Evolutionary conservation across 2,329 filamentous ascomycete genomes (phyloP).

Genomic region (Aureobasidium lini): DNA sequence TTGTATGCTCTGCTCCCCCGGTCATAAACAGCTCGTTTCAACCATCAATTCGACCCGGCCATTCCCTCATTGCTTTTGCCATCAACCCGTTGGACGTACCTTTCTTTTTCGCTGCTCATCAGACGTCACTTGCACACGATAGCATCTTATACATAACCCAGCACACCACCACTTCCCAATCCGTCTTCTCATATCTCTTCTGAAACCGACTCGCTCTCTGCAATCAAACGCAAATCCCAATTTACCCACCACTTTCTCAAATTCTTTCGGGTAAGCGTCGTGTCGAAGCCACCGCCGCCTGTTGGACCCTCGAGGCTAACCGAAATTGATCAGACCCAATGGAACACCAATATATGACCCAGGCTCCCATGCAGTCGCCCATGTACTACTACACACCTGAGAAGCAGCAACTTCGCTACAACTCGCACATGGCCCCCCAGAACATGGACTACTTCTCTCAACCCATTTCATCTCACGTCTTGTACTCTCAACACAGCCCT

Average conservation of each 20-base stretch:
- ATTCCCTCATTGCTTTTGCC: conserved; percentile 20
- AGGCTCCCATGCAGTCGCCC: conserved; percentile 56
- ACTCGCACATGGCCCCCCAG: conserved; percentile 43
- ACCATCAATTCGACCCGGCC: conserved; percentile 15
- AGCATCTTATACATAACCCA: conserved; percentile 10
- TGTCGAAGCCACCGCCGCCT: conserved; percentile 10
- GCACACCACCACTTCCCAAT: conserved; percentile 3
- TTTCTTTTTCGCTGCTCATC: conserved; percentile 8
- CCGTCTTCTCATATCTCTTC: conserved; percentile 5
- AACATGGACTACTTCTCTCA: conserved; percentile 33
- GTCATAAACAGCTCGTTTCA: conserved; percentile 12
- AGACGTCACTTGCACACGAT: conserved; percentile 9
- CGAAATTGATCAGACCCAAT: conserved; percentile 20
- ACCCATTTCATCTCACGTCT: conserved; percentile 14
- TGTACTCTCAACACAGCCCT: conserved; percentile 21
- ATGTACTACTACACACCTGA: conserved; percentile 88
- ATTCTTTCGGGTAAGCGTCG: conserved; percentile 11
- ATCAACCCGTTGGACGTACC: conserved; percentile 12
- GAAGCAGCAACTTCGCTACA: conserved; percentile 13
- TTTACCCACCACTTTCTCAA: conserved; percentile 2
- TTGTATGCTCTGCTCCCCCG: conserved; percentile 21
- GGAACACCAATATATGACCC: conserved; percentile 28
- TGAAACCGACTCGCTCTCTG: conserved; percentile 4
- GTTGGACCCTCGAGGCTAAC: conserved; percentile 12
- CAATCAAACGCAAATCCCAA: conserved; percentile 14